Conservation (phyloP, 768 basidiomycete genomes). For the Rhodosporidiobolus odoratus region DNA sequence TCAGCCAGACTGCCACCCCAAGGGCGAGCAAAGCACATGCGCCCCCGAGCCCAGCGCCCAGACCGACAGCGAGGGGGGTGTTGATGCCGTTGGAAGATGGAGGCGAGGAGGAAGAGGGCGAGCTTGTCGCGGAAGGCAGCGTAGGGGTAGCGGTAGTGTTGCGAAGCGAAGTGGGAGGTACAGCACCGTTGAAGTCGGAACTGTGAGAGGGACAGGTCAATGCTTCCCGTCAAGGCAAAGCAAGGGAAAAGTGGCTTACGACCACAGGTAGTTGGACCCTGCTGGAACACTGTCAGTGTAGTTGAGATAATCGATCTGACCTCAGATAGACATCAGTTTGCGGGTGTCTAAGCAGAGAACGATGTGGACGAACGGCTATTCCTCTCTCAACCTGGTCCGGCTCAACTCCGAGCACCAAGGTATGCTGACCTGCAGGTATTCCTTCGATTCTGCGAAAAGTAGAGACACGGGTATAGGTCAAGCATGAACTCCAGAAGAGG, state of each 20-base stretch:
- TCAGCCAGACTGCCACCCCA: not conserved
- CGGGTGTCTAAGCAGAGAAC: not conserved
- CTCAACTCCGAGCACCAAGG: constrained; percentile 2
- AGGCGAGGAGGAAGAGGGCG: not conserved
- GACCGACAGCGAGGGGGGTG: not conserved
- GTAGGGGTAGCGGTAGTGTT: not conserved
- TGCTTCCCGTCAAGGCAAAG: too few relatives aligned
- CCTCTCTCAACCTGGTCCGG: not conserved
- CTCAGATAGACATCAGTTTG: too few relatives aligned
- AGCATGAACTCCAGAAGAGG: too few relatives aligned
- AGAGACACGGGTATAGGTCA: too few relatives aligned
- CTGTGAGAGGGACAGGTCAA: not conserved
- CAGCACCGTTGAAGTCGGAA: not conserved
- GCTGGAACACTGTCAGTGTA: not conserved
- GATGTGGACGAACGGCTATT: not conserved
- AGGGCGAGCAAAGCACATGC: not conserved
- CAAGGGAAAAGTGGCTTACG: not conserved
- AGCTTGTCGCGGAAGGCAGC: not conserved
- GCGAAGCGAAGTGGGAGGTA: not conserved
- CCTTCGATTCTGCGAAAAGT: not conserved
- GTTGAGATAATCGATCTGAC: not conserved
- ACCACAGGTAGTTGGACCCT: not conserved
- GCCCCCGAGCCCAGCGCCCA: not conserved
- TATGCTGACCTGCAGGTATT: not conserved
- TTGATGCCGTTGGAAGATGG: not conserved